These are phyloP conservation scores for Colletotrichum liaoningense DNA, from an alignment of 2,329 filamentous ascomycete species.

Conservation along the genomic window DNA sequence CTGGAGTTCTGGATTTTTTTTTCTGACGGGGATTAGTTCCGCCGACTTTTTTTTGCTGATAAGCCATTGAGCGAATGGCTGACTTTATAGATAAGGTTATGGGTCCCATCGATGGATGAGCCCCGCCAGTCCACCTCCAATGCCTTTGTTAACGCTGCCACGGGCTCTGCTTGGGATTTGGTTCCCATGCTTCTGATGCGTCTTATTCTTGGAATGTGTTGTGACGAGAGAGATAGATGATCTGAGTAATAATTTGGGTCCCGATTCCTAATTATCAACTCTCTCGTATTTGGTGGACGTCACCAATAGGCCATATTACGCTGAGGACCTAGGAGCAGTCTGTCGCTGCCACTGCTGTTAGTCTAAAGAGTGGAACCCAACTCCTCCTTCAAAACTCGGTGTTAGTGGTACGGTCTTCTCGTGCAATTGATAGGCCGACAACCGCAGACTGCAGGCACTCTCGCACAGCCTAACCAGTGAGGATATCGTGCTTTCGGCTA, in stretches of 20 bases:
- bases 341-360: neutral
- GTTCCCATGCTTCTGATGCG: neutral
- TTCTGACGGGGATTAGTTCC: slow-evolving; percentile 41
- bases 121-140: slow-evolving; percentile 1
- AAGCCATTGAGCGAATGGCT: slow-evolving; percentile 39
- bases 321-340: neutral
- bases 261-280: too few species aligned
- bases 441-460: slow-evolving; percentile 6
- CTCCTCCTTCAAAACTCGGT: slow-evolving; percentile 1
- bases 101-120: neutral
- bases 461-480: neutral
- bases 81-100: slow-evolving; percentile 11
- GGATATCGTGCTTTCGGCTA: slow-evolving; percentile 19
- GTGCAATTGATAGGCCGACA: slow-evolving; percentile 30
- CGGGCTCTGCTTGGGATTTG: neutral
- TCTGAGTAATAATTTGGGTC: too few species aligned
- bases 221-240: too few species aligned
- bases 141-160: neutral
- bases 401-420: slow-evolving; percentile 14
- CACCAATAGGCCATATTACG: too few species aligned
- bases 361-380: neutral
- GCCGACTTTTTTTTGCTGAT: slow-evolving; percentile 37
- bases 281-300: neutral
- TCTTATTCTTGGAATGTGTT: neutral
- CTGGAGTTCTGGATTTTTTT: slow-evolving; percentile 41